Percentiles rank a stretch among this genome's conserved stretches.
These are phyloP conservation scores for Podila clonocystis DNA, from an alignment of 192 early-diverging fungal genomes.

Conservation along the genomic window DNA sequence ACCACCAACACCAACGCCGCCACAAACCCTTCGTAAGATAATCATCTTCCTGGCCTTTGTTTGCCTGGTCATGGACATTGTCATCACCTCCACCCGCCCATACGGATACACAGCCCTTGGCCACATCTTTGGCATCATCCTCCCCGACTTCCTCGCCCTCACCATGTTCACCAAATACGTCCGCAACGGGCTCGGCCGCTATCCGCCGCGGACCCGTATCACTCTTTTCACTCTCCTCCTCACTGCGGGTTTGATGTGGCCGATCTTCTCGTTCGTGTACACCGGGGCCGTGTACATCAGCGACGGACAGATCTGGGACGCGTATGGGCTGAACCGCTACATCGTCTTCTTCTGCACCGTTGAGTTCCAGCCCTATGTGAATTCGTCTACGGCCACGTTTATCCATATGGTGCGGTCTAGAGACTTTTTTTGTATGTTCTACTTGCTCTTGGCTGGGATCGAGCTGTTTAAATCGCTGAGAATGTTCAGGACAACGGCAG, in stretches of 20 bases:
- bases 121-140: background rate
- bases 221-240: background rate
- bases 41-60: background rate
- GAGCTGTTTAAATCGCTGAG: background rate
- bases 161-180: background rate
- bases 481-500: background rate
- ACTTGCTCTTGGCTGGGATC: background rate
- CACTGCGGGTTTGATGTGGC: background rate
- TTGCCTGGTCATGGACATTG: background rate
- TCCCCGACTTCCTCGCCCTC: background rate
- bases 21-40: background rate
- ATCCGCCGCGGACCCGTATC: background rate
- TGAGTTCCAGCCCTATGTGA: background rate
- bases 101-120: background rate
- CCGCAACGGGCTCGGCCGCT: background rate
- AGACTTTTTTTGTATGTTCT: background rate
- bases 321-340: background rate
- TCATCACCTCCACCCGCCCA: background rate
- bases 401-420: background rate
- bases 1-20: background rate
- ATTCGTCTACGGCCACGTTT: background rate
- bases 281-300: background rate
- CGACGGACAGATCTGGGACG: background rate
- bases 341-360: background rate
- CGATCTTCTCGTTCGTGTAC: background rate